Base-by-base conservation (phyloP, 257 asterid genomes). In the Cinchona pubescens region DNA sequence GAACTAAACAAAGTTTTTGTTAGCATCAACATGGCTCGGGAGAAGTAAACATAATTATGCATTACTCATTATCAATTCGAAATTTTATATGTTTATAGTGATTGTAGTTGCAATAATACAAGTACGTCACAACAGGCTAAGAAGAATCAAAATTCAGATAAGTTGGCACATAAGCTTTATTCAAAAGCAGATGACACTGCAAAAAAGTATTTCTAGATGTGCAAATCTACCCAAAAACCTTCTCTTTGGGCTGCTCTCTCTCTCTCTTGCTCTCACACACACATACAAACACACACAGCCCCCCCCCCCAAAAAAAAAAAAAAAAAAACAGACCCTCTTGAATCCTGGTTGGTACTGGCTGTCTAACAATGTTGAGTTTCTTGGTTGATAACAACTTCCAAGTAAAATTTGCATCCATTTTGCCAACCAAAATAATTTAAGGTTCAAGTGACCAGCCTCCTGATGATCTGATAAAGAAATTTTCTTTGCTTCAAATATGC, bases 1-100 rank as follows among this genome's bases (percentile, higher is more conserved):
- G 86, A 19, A 23, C 43, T 18, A 48, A 35, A 12, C 21, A 62
- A 12, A 71, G 51, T 35, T 64, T 55, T 61, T 46, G n/a, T 71
- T 21, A 49, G 49, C 65, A 68, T 4, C 79, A 53, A 55, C 40
- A 61, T 61, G 13, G 14, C 69, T 16, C 43, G 21, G 51, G 42
- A 32, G 19, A 32, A 14, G 13, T 7, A 13, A 5, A 37, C 9
- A 58, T 32, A 32, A 51, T 66, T 38, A 21, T 62, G 14, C 14
- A 34, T 63, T 7, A 1, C 7, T 59, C 3, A 25, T 45, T 34
- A 34, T 1, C 7, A 40, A n/a, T n/a, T 69, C 74, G 61, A 69
- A 48, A 40, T 46, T 27, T 49, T 7, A 2, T 43, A 25, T 18
- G 25, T 2, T 21, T 19, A 66, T 38, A n/a, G 13, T n/a, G 29